Base-by-base conservation (phyloP, 2,329 filamentous ascomycete genomes). In the Fusarium sp. region DNA sequence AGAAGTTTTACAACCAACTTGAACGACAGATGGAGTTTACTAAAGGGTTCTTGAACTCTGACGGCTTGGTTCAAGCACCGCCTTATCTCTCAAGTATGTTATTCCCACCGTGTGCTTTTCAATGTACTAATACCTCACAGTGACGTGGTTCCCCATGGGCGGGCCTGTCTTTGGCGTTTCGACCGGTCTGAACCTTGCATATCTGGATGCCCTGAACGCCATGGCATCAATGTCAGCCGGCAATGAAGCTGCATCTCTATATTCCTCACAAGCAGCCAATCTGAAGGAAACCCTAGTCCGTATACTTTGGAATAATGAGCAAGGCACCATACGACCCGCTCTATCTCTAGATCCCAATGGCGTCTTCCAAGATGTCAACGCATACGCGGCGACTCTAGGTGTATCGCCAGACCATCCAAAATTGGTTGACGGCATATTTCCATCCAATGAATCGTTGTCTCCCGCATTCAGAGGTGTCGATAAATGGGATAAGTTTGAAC, bases 101-200 rank as follows among this genome's bases (percentile, higher is more conserved):
- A 1, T 15, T 0, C 4, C 30, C 16, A 2, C 3, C 3, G 4
- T 1, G 4, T 13, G 1, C 2, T 6, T 35, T 12, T n/a, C 6
- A 3, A 15, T 5, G 30, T 6, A 35, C 61, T 63, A 22, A 65
- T 7, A 2, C 1, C 16, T 1, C 14, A n/a, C 11, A 65, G 61
- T 65, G 61, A 65, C 61, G 0, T 65, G 61, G 61, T 65, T 65
- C 4, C 61, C 57, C 0, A 65, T 62, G 61, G 61, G 61, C 0
- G 61, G 61, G 0, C 61, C 61, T 9, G 6, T 63, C 0, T 65
- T 65, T 24, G 61, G 57, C 7, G 58, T 45, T 2, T 65, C 61
- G 3, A 6, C 57, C 1, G 61, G 61, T 6, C 4, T 65, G n/a
- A 65, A 63, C 5, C 39, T 65, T 15, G 57, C 61, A 6, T 65